These are phyloP conservation scores for Grosmannia clavigera DNA, from an alignment of 2,329 filamentous ascomycete genomes.

Conservation along the genomic window DNA sequence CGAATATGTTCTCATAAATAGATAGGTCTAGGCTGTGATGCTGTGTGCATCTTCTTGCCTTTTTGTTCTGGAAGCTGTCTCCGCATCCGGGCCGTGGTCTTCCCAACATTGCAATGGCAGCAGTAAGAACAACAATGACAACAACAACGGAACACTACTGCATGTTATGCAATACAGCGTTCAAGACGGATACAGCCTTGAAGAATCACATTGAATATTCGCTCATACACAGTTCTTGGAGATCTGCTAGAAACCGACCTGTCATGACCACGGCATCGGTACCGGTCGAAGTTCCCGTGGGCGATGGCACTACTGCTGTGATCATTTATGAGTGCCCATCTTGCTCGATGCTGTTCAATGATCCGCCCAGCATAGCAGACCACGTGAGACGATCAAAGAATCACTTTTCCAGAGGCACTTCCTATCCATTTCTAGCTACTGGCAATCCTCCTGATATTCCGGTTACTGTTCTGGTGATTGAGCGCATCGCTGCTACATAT, in stretches of 20 bases:
- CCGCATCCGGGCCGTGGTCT: not conserved
- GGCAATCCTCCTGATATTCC: too few species aligned
- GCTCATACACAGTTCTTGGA: not conserved
- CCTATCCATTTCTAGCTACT: too few species aligned
- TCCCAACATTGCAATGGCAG: not conserved
- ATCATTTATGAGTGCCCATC: too few species aligned
- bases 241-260: not conserved
- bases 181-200: not conserved
- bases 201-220: not conserved
- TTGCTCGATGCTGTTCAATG: too few species aligned
- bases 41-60: too few species aligned
- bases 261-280: not conserved
- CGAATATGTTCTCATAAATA: too few species aligned
- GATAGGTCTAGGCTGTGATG: too few species aligned
- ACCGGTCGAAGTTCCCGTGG: not conserved
- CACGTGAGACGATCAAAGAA: too few species aligned
- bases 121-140: not conserved
- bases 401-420: too few species aligned
- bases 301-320: not conserved
- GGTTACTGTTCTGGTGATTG: not conserved
- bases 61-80: too few species aligned
- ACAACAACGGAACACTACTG: not conserved
- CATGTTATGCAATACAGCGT: not conserved
- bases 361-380: too few species aligned
- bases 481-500: not conserved